Percentiles rank a stretch among this genome's conserved stretches.
These are phyloP conservation scores for Cydonia oblonga DNA, from an alignment of 331 rosid genomes.

Conservation along the genomic window DNA sequence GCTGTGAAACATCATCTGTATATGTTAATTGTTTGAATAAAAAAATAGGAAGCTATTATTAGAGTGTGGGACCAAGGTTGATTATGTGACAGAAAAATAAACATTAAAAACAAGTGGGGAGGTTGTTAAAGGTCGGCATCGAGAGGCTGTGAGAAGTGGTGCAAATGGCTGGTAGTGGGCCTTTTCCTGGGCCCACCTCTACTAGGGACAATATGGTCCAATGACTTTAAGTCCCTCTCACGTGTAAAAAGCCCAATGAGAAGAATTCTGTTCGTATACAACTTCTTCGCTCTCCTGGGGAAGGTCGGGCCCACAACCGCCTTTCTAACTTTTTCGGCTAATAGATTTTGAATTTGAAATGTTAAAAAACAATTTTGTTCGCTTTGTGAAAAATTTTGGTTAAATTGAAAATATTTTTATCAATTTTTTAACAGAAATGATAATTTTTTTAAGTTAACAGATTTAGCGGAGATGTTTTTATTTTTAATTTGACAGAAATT, in stretches of 20 bases:
- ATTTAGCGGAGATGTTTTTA: too few relatives aligned
- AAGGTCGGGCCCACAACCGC: slow-evolving; percentile 25
- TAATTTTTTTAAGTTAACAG: too few relatives aligned
- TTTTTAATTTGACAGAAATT: too few relatives aligned
- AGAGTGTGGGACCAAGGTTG: slow-evolving; percentile 35
- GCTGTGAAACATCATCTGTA: too few relatives aligned
- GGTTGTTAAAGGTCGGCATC: slow-evolving; percentile 24
- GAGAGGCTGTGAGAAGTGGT: background rate
- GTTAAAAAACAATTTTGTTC: too few relatives aligned
- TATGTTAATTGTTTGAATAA: too few relatives aligned
- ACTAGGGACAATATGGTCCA: slow-evolving; percentile 21
- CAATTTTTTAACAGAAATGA: too few relatives aligned
- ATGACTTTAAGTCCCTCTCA: slow-evolving; percentile 32
- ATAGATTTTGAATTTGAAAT: too few relatives aligned
- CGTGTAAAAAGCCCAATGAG: slow-evolving; percentile 23
- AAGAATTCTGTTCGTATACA: slow-evolving; percentile 13
- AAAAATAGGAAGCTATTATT: background rate
- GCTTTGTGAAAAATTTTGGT: too few relatives aligned
- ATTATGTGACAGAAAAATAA: slow-evolving; percentile 7
- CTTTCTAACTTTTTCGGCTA: background rate
- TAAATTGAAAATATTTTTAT: too few relatives aligned
- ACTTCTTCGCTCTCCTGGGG: slow-evolving; percentile 15
- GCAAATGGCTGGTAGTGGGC: slow-evolving; percentile 20
- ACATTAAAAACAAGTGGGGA: background rate
- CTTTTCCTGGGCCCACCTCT: slow-evolving; percentile 23